A percentile compares a stretch with the other conserved stretches of the same genome.
Conservation (phyloP, 768 basidiomycete genomes). For the Termitomyces sp. region DNA sequence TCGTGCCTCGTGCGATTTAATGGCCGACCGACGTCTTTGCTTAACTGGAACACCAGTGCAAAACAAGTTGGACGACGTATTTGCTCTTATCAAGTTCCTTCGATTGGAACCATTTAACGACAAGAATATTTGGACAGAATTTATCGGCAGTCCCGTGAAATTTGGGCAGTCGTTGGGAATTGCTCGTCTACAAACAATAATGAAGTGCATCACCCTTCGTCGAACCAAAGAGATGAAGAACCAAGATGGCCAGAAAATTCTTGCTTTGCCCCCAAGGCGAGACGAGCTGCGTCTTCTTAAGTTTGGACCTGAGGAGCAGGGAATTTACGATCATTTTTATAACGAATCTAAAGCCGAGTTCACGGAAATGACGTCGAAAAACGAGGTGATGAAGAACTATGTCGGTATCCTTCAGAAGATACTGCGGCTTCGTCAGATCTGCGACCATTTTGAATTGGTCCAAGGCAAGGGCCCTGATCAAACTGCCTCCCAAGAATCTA, state of each 20-base stretch:
- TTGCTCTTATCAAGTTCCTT: constrained; percentile 94
- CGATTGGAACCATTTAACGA: constrained; percentile 90
- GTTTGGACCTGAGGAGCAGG: constrained; percentile 77
- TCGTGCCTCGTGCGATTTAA: constrained; percentile 90
- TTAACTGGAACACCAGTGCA: constrained; percentile 99
- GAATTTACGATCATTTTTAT: constrained; percentile 86
- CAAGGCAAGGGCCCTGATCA: constrained; percentile 53
- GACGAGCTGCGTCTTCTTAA: constrained; percentile 84
- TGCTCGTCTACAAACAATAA: constrained; percentile 91
- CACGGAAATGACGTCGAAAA: constrained; percentile 76
- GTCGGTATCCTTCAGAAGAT: constrained; percentile 97
- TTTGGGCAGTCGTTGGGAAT: constrained; percentile 86
- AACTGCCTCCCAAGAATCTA: constrained; percentile 37
- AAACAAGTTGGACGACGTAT: constrained; percentile 98
- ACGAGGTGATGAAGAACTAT: constrained; percentile 97
- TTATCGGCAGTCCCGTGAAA: constrained; percentile 89
- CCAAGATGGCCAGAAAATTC: constrained; percentile 76
- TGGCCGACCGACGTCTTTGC: constrained; percentile 89
- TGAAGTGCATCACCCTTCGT: constrained; percentile 94
- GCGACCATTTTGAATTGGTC: constrained; percentile 91
- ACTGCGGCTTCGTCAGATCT: constrained; percentile 93
- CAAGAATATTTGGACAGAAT: constrained; percentile 89
- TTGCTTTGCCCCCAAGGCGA: constrained; percentile 84
- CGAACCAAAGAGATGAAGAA: constrained; percentile 90
- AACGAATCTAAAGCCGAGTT: constrained; percentile 90